Conservation (phyloP, 208 protist species). For the Trypanosomatidae sp. region DNA sequence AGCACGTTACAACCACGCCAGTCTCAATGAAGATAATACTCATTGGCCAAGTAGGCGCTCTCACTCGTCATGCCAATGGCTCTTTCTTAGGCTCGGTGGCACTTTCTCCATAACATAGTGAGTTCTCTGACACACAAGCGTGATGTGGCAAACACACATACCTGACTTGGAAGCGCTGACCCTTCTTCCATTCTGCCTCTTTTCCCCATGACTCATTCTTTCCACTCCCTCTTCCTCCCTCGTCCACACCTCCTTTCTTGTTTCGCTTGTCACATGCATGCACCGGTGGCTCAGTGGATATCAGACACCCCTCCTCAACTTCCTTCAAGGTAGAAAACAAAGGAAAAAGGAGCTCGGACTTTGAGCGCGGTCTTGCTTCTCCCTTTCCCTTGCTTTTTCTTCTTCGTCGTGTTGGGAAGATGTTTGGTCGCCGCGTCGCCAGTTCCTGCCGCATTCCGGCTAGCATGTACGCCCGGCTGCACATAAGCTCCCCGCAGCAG, state of each 20-base stretch:
- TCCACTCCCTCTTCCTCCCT: neutral
- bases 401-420: conserved; percentile 12
- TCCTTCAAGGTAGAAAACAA: conserved; percentile 1
- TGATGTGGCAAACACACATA: neutral
- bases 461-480: conserved; percentile 70
- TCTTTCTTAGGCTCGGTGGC: conserved; percentile 9
- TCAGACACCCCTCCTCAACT: neutral
- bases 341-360: neutral
- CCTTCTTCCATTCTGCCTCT: neutral
- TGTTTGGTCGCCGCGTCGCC: conserved; percentile 86
- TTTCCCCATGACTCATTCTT: neutral
- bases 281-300: neutral
- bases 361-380: neutral
- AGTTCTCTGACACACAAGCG: neutral
- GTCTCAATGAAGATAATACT: neutral
- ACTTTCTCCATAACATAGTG: neutral
- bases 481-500: conserved; percentile 76
- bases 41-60: neutral
- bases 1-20: neutral
- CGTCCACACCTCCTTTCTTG: neutral
- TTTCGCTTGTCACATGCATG: neutral
- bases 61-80: conserved; percentile 7
- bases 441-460: conserved; percentile 76
- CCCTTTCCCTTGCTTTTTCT: neutral
- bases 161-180: neutral